phyloP scores from a whole-genome alignment of 306 rosid species.

The Sicyos baderoa region DNA sequence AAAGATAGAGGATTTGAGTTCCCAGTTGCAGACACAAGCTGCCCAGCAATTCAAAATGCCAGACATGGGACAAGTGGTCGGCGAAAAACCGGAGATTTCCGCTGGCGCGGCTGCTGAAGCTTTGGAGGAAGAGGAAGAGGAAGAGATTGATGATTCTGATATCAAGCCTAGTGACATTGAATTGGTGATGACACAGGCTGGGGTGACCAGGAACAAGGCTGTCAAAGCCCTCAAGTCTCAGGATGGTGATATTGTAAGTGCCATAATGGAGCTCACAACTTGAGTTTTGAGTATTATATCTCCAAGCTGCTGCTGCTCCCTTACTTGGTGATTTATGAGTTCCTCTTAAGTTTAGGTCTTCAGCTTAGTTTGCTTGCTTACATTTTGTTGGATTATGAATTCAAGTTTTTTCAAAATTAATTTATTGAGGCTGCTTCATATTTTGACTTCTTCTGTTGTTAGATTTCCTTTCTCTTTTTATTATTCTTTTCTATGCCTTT shows the following conservation, averaged over 20 bases:
- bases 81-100: slow-evolving; percentile 50
- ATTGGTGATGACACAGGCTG: slow-evolving; percentile 84
- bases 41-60: slow-evolving; percentile 94
- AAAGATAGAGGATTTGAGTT: slow-evolving; percentile 80
- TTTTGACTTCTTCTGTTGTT: too few species aligned
- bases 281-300: slow-evolving; percentile 21
- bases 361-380: neutral
- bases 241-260: slow-evolving; percentile 69
- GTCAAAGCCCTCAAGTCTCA: slow-evolving; percentile 71
- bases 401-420: neutral
- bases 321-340: neutral
- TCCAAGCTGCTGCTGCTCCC: too few species aligned
- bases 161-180: slow-evolving; percentile 75
- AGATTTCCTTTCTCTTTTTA: too few species aligned
- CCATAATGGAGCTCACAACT: slow-evolving; percentile 82
- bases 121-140: slow-evolving; percentile 32
- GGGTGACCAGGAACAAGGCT: slow-evolving; percentile 63
- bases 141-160: slow-evolving; percentile 65
- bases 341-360: neutral
- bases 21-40: slow-evolving; percentile 77
- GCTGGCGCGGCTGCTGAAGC: slow-evolving; percentile 21
- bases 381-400: neutral
- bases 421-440: neutral
- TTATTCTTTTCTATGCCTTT: too few species aligned
- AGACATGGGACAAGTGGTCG: slow-evolving; percentile 42